Evolutionary conservation across 2,329 filamentous ascomycete species (phyloP).

Genomic region (Plectosphaerella sp.): DNA sequence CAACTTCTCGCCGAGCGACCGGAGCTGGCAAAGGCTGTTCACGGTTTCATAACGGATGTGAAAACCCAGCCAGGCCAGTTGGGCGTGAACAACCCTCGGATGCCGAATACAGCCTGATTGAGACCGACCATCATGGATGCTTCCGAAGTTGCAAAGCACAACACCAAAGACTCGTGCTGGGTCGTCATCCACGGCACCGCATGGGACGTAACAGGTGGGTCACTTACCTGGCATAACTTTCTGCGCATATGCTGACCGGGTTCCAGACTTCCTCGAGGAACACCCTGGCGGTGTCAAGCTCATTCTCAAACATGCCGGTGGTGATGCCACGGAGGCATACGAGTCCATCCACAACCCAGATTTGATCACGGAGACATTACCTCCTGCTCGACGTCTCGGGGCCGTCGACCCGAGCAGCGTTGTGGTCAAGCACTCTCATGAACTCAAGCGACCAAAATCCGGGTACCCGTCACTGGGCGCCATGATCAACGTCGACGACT

Average conservation of each 20-base stretch:
- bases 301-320: constrained; percentile 26
- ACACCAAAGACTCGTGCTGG: constrained; percentile 13
- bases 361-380: constrained; percentile 21
- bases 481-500: constrained; percentile 30
- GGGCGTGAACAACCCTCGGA: too few relatives aligned
- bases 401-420: constrained; percentile 13
- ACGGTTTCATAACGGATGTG: too few relatives aligned
- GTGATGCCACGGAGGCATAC: constrained; percentile 26
- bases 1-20: too few relatives aligned
- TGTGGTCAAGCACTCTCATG: not conserved
- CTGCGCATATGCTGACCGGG: not conserved
- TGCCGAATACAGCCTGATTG: too few relatives aligned
- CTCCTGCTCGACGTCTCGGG: constrained; percentile 17
- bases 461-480: constrained; percentile 19
- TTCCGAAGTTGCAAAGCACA: constrained; percentile 13
- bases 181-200: constrained; percentile 14
- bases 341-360: constrained; percentile 25
- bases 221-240: not conserved
- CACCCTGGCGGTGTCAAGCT: constrained; percentile 27
- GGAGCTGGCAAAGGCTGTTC: too few relatives aligned
- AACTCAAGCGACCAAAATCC: not conserved
- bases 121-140: constrained; percentile 5
- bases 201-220: constrained; percentile 14
- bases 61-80: too few relatives aligned
- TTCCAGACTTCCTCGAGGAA: constrained; percentile 22